Percentiles rank a stretch among this genome's conserved stretches.
Evolutionary conservation across 768 basidiomycete species (phyloP).

Genomic region (Lyophyllum decastes): DNA sequence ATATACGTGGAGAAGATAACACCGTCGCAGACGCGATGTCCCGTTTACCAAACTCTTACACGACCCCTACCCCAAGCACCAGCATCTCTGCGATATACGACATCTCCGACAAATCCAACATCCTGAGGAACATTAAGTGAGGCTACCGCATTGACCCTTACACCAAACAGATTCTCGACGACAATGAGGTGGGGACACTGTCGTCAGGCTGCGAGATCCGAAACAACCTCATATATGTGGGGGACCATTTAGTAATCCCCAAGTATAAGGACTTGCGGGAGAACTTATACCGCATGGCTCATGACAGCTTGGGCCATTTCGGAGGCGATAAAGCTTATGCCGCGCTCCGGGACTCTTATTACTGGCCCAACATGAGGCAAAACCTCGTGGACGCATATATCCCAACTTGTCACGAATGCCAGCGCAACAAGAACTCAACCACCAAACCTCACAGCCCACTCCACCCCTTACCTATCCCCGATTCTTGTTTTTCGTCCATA

Average conservation of each 20-base stretch:
- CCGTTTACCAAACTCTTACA: background rate
- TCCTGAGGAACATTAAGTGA: background rate
- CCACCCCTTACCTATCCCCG: background rate
- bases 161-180: background rate
- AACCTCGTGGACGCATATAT: background rate
- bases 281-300: background rate
- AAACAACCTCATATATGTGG: background rate
- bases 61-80: background rate
- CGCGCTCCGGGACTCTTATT: conserved; percentile 2
- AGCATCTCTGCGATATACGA: background rate
- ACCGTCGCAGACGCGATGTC: background rate
- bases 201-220: background rate
- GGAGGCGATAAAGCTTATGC: background rate
- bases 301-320: background rate
- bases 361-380: background rate
- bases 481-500: background rate
- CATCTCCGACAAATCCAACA: background rate
- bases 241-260: background rate
- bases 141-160: background rate
- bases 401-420: background rate
- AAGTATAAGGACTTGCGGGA: background rate
- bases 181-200: background rate
- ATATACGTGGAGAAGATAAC: background rate
- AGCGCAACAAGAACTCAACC: background rate
- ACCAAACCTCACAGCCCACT: background rate